phyloP scores from a whole-genome alignment of 2,329 filamentous ascomycete genomes.

The Thelonectria blattea region DNA sequence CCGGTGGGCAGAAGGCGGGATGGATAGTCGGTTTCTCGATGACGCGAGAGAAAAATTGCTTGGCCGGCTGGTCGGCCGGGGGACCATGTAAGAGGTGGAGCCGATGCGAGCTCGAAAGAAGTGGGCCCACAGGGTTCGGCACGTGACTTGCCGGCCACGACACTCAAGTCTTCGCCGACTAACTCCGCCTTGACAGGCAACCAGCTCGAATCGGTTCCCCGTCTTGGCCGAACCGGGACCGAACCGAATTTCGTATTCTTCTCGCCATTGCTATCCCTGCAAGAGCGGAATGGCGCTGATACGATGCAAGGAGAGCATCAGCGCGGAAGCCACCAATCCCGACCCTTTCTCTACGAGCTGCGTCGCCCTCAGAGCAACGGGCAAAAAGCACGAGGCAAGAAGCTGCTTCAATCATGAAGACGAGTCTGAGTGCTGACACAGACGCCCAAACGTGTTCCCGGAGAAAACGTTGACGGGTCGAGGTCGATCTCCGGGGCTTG shows the following conservation, averaged over 20 bases:
- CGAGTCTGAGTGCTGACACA: conserved; percentile 5
- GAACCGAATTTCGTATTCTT: conserved; percentile 9
- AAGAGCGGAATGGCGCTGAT: neutral
- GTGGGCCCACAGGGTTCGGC: conserved; percentile 1
- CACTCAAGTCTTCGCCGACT: conserved; percentile 37
- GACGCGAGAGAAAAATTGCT: neutral
- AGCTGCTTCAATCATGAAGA: neutral
- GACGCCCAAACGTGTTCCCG: neutral
- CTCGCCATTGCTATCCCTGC: conserved; percentile 4
- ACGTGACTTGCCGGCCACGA: conserved; percentile 25
- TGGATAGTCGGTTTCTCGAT: neutral
- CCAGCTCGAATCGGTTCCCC: neutral
- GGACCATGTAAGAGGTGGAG: neutral
- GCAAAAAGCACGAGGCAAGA: no score
- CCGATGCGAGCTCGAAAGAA: neutral
- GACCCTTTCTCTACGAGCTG: no score
- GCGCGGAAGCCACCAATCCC: no score
- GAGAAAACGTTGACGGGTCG: conserved; percentile 1
- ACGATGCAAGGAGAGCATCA: neutral
- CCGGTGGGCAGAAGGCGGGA: neutral
- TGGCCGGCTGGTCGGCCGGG: conserved; percentile 4
- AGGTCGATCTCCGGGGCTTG: conserved; percentile 4
- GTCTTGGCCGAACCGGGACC: conserved; percentile 32
- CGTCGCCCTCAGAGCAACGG: neutral
- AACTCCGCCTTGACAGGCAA: conserved; percentile 28